Evolutionary conservation across 805 yeast species (phyloP), one percentile per base, ranked within the genome.

Genomic region (Priceomyces haplophilus): DNA sequence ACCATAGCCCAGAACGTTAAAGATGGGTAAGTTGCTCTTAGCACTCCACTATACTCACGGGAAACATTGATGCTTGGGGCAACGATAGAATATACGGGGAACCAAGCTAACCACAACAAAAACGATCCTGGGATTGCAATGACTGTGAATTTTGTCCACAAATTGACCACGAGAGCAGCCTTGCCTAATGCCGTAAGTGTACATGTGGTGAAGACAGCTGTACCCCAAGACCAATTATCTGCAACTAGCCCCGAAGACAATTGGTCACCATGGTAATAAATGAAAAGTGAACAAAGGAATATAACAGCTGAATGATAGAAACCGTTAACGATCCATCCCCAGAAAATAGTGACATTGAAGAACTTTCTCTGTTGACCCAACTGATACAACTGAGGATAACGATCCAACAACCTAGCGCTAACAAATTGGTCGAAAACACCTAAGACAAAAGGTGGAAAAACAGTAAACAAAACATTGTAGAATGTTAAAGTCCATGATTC

Each of bases 401-500:
- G 78, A 52, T 88, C 93, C 34, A 95, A 70, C 57, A 91, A 76
- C 50, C 96, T 75, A 16, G 97, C 95, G 49, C 88, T 84, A 38
- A 93, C 89, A 67, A 88, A 93, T 64, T 93, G 99, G 64, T 93
- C 99, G 69, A 93, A 89, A 3, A 95, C 88, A 43, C 99, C 99
- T 54, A 93, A 73, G 2, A 91, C 95, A 65, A 93, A 87, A 0
- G 99, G 99, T 2, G 99, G 99, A 34, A 88, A 69, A 24, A 87
- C 97, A 0, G 98, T 88, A 65, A 91, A 93, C 41, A 95, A 75
- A 8, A 95, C 96, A 58, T 95, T 93, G 71, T 93, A 95, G 51
- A 87, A 86, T 0, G 99, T 93, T 60, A 95, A 80, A 0, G 97
- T 88, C 99, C 99, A 93, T 0, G 98, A 90, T 63, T 93, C 99